phyloP scores from a whole-genome alignment of 2,329 filamentous ascomycete species.

The Hypoxylon rubiginosum region DNA sequence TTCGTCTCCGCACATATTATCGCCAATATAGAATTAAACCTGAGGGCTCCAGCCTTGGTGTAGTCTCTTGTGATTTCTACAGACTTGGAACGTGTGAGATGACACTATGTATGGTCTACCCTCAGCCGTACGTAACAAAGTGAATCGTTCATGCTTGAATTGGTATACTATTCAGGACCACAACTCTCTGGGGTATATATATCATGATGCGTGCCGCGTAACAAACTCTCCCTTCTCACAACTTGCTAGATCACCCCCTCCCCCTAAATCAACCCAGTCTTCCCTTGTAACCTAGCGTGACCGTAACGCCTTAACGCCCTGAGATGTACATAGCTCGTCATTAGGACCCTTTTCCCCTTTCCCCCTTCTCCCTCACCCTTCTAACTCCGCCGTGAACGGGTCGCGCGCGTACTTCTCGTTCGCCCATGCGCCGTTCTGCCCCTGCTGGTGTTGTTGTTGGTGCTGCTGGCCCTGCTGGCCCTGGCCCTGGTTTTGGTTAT shows the following conservation, averaged over 20 bases:
- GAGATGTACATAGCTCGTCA: neutral
- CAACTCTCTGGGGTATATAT: conserved; percentile 32
- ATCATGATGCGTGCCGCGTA: neutral
- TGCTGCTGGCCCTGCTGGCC: neutral
- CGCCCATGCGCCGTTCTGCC: conserved; percentile 9
- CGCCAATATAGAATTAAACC: neutral
- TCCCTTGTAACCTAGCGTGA: neutral
- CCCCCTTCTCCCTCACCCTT: conserved; percentile 7
- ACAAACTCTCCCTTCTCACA: neutral
- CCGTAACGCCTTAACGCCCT: conserved; percentile 7
- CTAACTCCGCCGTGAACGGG: conserved; percentile 33
- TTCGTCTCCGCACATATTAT: neutral
- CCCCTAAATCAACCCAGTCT: neutral
- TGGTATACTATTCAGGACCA: conserved; percentile 2
- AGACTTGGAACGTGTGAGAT: neutral
- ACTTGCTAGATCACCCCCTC: neutral
- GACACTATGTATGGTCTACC: neutral
- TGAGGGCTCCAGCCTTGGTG: neutral
- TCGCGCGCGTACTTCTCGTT: conserved; percentile 10
- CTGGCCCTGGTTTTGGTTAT: neutral
- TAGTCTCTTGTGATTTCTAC: neutral
- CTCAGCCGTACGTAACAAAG: neutral
- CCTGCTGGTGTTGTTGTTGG: neutral
- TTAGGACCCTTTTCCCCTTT: neutral
- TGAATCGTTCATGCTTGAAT: neutral